Base-by-base conservation (phyloP, 495 filamentous ascomycete species). In the Bathelium albidoporum region DNA sequence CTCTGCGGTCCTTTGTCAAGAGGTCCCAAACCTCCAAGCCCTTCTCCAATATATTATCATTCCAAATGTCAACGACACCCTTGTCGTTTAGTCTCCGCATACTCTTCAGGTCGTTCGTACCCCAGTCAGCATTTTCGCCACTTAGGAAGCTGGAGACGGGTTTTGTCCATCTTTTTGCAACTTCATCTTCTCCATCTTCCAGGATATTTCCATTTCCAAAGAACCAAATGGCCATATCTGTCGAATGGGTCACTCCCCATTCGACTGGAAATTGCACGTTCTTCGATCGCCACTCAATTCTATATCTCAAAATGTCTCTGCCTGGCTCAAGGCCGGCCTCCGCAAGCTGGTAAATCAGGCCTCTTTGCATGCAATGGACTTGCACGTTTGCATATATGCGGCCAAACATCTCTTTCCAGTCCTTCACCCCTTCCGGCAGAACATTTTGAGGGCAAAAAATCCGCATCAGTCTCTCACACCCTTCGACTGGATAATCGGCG, bases 331-430 rank as follows among this genome's bases (percentile, higher is more conserved):
- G 36, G 2, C 72, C 75, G 18, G 66, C 68, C 24, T 66, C 65
- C 0, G 59, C 66, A 1, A 77, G 62, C 2, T 62, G 65, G 41
- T 67, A 49, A 1, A 67, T 62, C 32, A 77, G 71, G 0, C 75
- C 75, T 18, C 75, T 68, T 53, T 75, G 65, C 4, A 75, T 65
- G 26, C 60, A 58, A 62, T 77, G 76, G 2, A 85, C 77, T 65
- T 85, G 83, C 70, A 83, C 79, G 64, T 84, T 80, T 1, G 82
- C 82, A 63, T 84, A 84, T 34, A 84, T 74, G 29, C 70, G 72
- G 10, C 83, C 83, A 71, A 83, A 85, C 11, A 79, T 77, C 41
- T 85, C 80, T 32, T 67, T 66, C 79, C 78, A 82, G 36, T 69
- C 63, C 72, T 77, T 79, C 58, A 77, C 61, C 3, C 67, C 65